Base-by-base conservation (phyloP, 257 asterid species). In the Gentiana straminea region DNA sequence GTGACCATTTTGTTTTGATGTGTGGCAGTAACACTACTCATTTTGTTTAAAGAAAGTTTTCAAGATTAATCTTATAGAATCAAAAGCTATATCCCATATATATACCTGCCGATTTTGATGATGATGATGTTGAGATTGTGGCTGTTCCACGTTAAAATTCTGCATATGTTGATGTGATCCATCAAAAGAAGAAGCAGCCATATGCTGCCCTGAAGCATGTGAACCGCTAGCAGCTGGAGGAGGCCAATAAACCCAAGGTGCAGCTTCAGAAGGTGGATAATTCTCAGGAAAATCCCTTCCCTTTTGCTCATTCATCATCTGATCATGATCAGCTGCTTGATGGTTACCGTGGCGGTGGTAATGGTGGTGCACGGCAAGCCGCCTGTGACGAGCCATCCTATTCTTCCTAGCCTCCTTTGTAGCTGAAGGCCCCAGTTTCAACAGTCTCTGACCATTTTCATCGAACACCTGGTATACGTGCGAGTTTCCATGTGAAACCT, bases 381-480 rank as follows among this genome's bases (percentile, higher is more conserved):
- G 54, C 59, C 90, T 64, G 41, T 92, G 97, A 4, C 95, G 79
- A 3, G 94, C 97, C 97, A 92, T 92, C 67, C 99, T 72, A 50
- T 82, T 92, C 88, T 88, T 88, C 69, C 99, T 61, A 0, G 99
- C 97, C 69, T 88, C 99, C 60, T 80, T 92, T 5, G 97, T 84
- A 0, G 91, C 95, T 1, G 90, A 77, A 47, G 86, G 55, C 7
- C 95, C 90, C 58, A 74, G 57, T 47, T 83, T 73, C 63, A 77
- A 66, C 57, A 70, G 32, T 51, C 75, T 67, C 37, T 82, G 86
- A 24, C 87, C 85, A 44, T 70, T 73, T 8, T 74, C 77, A 46
- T 73, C 85, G 13, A 38, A 70, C 41, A 74, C 41, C 54, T 73
- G 95, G 63, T 76, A 79, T 0, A 79, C 82, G 54, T 66, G 69